Evolutionary conservation across 805 yeast species (phyloP).

Genomic region (Metschnikowia noctiluminum): DNA sequence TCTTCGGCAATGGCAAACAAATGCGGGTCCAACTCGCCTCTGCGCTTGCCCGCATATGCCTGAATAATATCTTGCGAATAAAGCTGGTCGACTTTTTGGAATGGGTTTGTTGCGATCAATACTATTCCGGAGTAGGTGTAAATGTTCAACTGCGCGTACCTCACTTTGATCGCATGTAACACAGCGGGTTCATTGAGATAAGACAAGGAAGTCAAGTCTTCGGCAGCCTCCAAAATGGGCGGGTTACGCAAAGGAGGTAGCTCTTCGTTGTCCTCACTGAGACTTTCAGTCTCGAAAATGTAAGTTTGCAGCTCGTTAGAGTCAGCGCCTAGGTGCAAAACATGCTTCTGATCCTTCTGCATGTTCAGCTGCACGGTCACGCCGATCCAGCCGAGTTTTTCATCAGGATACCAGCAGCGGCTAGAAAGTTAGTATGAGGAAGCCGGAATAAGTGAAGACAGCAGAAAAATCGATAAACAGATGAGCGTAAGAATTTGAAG

Average conservation of each 20-base stretch:
- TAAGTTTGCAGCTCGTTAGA: constrained; percentile 40
- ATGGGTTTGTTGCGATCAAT: constrained; percentile 93
- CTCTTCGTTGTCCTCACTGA: constrained; percentile 51
- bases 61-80: constrained; percentile 92
- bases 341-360: constrained; percentile 42
- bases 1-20: constrained; percentile 97
- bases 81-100: constrained; percentile 85
- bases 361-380: constrained; percentile 52
- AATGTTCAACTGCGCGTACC: constrained; percentile 86
- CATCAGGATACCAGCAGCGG: constrained; percentile 82
- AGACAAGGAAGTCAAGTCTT: constrained; percentile 88
- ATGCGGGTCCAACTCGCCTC: constrained; percentile 97
- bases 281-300: constrained; percentile 45
- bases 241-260: constrained; percentile 88
- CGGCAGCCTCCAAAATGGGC: constrained; percentile 87
- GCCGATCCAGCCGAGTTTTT: constrained; percentile 70
- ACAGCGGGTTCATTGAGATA: constrained; percentile 96
- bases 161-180: constrained; percentile 83
- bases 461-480: background rate
- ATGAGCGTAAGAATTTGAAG: background rate
- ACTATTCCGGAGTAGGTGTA: constrained; percentile 97
- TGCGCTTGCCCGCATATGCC: constrained; percentile 86
- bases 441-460: background rate
- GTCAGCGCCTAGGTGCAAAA: constrained; percentile 53
- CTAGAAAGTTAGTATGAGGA: constrained; percentile 9